phyloP scores from a whole-genome alignment of 192 early-diverging fungal genomes.

The Coemansia javaensis region DNA sequence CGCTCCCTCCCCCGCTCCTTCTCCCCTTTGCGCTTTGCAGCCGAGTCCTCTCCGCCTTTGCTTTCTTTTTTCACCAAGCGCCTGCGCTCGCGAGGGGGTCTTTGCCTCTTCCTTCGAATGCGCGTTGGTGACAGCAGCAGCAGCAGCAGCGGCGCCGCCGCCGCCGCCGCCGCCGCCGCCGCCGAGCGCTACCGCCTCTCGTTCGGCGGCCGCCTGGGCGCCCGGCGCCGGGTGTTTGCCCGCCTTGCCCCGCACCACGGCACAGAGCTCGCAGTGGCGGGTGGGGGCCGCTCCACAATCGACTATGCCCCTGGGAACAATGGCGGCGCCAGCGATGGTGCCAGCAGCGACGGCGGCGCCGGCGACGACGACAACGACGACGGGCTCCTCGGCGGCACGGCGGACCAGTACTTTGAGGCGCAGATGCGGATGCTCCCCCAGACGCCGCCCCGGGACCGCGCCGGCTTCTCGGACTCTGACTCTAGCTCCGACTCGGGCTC shows the following conservation, averaged over 20 bases:
- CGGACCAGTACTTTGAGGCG: conserved; percentile 14
- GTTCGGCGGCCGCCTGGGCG: conserved; percentile 5
- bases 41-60: too few species aligned
- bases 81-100: too few species aligned
- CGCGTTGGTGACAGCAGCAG: conserved; percentile 12
- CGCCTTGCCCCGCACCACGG: conserved; percentile 20
- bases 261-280: too few species aligned
- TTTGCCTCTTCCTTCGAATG: conserved; percentile 1
- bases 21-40: too few species aligned
- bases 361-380: neutral
- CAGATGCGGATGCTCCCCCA: conserved; percentile 22
- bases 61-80: too few species aligned
- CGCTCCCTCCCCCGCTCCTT: too few species aligned
- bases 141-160: conserved; percentile 2
- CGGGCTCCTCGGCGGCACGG: neutral
- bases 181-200: conserved; percentile 24
- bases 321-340: neutral
- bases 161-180: neutral
- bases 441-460: conserved; percentile 23
- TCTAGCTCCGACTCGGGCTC: conserved; percentile 8
- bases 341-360: conserved; percentile 3
- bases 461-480: conserved; percentile 14
- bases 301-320: too few species aligned
- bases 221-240: conserved; percentile 38
- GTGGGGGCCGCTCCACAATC: too few species aligned